phyloP scores from a whole-genome alignment of 495 filamentous ascomycete species.

The Xylaria castorea region DNA sequence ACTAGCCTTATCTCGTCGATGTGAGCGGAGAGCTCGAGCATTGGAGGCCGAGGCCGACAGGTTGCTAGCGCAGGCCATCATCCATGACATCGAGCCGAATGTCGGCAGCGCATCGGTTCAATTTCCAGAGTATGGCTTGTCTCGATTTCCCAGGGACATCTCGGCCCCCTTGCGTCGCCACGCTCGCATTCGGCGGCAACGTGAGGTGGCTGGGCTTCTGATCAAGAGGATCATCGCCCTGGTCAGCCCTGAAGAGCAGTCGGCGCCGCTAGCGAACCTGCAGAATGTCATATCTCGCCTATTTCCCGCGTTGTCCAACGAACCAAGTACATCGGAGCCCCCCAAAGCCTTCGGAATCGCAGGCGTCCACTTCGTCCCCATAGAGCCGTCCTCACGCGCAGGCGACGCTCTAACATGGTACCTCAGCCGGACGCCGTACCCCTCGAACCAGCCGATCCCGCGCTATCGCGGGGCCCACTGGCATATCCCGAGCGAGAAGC shows the following conservation, averaged over 20 bases:
- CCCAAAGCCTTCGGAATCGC: slow-evolving; percentile 60
- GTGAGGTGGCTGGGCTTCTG: slow-evolving; percentile 47
- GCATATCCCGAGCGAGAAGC: neutral
- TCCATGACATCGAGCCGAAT: slow-evolving; percentile 49
- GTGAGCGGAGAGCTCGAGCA: slow-evolving; percentile 36
- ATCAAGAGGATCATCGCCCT: slow-evolving; percentile 48
- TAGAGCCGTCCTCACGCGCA: slow-evolving; percentile 30
- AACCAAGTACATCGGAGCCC: neutral
- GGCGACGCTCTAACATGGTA: slow-evolving; percentile 41
- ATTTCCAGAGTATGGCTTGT: slow-evolving; percentile 41
- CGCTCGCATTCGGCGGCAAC: slow-evolving; percentile 41
- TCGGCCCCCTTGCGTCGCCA: slow-evolving; percentile 32
- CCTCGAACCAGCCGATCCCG: slow-evolving; percentile 36
- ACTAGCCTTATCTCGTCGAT: slow-evolving; percentile 57
- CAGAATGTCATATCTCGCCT: slow-evolving; percentile 45
- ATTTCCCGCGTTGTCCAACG: slow-evolving; percentile 41
- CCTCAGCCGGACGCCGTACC: slow-evolving; percentile 48
- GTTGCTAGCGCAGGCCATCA: slow-evolving; percentile 38
- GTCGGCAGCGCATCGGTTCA: slow-evolving; percentile 51
- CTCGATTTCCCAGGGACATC: slow-evolving; percentile 26
- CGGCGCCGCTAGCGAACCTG: slow-evolving; percentile 40
- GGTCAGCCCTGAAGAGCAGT: slow-evolving; percentile 47
- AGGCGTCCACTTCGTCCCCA: slow-evolving; percentile 61
- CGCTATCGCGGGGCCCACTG: slow-evolving; percentile 24
- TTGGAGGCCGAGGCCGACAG: slow-evolving; percentile 46